Percentiles rank a stretch among this genome's conserved stretches.
phyloP scores from a whole-genome alignment of 2,329 filamentous ascomycete genomes.

The Xylaria sp. region DNA sequence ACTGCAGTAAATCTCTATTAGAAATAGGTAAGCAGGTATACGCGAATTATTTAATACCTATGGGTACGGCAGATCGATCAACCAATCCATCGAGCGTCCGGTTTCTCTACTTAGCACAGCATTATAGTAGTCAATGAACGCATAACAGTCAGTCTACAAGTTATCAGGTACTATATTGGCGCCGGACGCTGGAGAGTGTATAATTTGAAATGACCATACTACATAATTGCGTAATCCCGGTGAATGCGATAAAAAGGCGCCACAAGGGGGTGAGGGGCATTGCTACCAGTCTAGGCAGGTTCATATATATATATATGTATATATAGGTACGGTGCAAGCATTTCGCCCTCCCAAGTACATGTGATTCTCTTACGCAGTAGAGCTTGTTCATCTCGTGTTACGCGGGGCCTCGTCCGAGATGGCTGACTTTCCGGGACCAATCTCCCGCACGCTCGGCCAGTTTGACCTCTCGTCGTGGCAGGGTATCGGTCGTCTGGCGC shows the following conservation, averaged over 20 bases:
- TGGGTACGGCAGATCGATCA: slow-evolving; percentile 16
- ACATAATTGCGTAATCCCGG: slow-evolving; percentile 5
- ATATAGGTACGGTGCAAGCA: slow-evolving; percentile 5
- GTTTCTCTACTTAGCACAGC: neutral
- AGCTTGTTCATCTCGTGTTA: slow-evolving; percentile 1
- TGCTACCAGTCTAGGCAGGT: slow-evolving; percentile 1
- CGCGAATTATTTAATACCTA: neutral
- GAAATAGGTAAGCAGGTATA: neutral
- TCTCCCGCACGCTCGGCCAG: slow-evolving; percentile 22
- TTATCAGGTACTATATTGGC: slow-evolving; percentile 4
- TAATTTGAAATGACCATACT: slow-evolving; percentile 5
- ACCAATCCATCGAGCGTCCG: slow-evolving; percentile 23
- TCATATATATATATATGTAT: slow-evolving; percentile 26
- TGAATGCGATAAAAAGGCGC: slow-evolving; percentile 12
- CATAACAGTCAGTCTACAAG: slow-evolving; percentile 19
- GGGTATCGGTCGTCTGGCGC: slow-evolving; percentile 22
- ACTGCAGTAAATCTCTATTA: neutral
- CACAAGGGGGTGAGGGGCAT: slow-evolving; percentile 7
- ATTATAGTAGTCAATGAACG: neutral
- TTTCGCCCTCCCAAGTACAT: neutral
- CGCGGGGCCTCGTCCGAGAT: slow-evolving; percentile 13
- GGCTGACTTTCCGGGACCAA: slow-evolving; percentile 26
- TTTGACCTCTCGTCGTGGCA: slow-evolving; percentile 30
- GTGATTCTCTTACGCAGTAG: slow-evolving; percentile 16
- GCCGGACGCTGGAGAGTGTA: neutral